Evolutionary conservation across 352 stramenopile species (phyloP), one percentile per base, ranked within the genome.

Genomic region (Albugo candida): DNA sequence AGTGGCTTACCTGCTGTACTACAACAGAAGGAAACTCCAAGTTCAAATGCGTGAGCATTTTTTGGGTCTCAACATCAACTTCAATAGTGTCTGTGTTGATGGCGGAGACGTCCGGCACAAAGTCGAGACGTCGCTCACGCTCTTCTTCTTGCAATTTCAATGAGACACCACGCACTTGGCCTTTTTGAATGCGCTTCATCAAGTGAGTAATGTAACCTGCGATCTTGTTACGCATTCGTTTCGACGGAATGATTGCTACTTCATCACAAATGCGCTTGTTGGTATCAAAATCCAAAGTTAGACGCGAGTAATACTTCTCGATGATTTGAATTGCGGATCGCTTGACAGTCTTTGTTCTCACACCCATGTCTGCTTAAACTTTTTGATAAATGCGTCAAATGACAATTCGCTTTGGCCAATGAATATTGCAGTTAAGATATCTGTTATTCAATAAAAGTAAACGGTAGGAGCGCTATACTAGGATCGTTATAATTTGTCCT

Each of bases 181-280:
- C 96, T 65, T 97, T 92, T 67, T 96, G 84, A 80, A 99, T 99
- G 70, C 96, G 91, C 85, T 98, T 98, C 95, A 99, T 99, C 44
- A 99, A 79, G 69, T 99, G 95, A 58, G 95, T 99, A 62, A 97
- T 97, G 81, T 98, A 99, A 53, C 95, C 95, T 31, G 95, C 95
- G 63, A 99, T 99, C 85, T 99, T 99, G 86, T 99, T 99, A 60
- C 96, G 87, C 95, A 99, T 99, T 58, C 95, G 92, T 91, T 99
- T 99, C 53, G 94, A 99, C 48, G 95, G 96, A 56, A 98, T 92
- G 67, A 99, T 97, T 45, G 95, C 94, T 52, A 99, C 95, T 66
- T 97, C 88, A 70, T 94, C 82, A 63, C 77, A 92, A 51, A 93
- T 89, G 54, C 91, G 79, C 84, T 99, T 99, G 92, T 99, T 99